phyloP scores from a whole-genome alignment of 164 flowering plant species.

The Stephania japonica region DNA sequence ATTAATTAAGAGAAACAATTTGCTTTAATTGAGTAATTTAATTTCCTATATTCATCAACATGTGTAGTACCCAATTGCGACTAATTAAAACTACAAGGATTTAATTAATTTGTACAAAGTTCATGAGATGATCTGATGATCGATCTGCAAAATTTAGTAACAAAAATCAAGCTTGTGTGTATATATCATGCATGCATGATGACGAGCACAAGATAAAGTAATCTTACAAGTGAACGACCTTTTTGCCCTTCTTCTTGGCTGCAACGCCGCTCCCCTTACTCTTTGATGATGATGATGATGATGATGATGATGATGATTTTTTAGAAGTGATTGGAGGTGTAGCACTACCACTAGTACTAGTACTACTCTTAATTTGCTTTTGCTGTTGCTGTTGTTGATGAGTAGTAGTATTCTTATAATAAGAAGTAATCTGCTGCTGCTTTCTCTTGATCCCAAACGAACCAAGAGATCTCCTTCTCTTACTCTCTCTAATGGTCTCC shows the following conservation, averaged over 20 bases:
- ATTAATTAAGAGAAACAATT: no score
- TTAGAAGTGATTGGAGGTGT: not conserved
- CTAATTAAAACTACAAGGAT: not conserved
- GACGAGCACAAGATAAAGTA: no score
- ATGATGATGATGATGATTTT: slow-evolving; percentile 6
- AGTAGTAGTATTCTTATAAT: no score
- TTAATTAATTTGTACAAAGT: not conserved
- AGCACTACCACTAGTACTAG: no score
- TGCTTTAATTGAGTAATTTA: not conserved
- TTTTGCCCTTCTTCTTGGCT: slow-evolving; percentile 2
- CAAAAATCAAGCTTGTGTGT: no score
- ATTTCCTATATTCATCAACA: not conserved
- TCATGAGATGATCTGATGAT: not conserved
- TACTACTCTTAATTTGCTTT: no score
- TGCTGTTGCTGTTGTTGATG: no score
- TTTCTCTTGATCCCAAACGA: slow-evolving; percentile 21
- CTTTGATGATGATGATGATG: not conserved
- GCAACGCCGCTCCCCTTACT: not conserved
- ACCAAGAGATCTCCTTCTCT: slow-evolving; percentile 6
- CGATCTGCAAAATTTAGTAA: no score
- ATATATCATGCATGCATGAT: no score
- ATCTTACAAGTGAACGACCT: not conserved
- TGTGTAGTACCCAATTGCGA: not conserved
- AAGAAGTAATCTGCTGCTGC: not conserved
- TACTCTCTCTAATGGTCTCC: slow-evolving; percentile 43